Percentiles rank a stretch among this genome's conserved stretches.
Evolutionary conservation across 2,329 filamentous ascomycete genomes (phyloP).

Genomic region (Paecilomyces sp.): DNA sequence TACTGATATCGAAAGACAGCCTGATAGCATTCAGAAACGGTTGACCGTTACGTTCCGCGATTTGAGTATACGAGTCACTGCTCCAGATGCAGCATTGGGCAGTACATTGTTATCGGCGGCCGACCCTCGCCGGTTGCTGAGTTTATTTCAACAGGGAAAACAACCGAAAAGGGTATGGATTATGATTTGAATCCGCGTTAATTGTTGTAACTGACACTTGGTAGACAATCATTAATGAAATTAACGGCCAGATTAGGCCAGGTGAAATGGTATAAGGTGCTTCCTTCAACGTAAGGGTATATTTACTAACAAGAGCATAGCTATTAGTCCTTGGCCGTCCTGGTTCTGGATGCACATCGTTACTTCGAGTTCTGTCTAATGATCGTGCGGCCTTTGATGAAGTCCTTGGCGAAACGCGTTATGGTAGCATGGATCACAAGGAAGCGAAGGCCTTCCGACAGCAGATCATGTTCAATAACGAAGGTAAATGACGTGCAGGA

Average conservation of each 20-base stretch:
- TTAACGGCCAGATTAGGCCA: conserved; percentile 34
- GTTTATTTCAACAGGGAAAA: conserved; percentile 11
- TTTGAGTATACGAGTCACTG: conserved; percentile 26
- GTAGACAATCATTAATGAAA: conserved; percentile 33
- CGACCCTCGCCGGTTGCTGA: conserved; percentile 21
- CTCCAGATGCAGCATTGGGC: conserved; percentile 28
- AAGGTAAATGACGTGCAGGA: conserved; percentile 27
- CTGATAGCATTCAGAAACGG: conserved; percentile 16
- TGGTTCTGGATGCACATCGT: conserved; percentile 62
- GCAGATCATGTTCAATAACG: conserved; percentile 62
- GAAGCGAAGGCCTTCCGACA: conserved; percentile 36
- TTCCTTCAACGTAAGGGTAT: not conserved
- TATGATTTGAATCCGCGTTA: not conserved
- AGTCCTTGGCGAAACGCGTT: conserved; percentile 46
- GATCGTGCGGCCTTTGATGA: conserved; percentile 52
- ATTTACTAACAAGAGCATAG: conserved; percentile 21
- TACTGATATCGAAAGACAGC: not conserved
- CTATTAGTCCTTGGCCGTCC: conserved; percentile 61
- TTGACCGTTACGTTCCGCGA: conserved; percentile 29
- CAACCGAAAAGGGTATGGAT: conserved; percentile 21
- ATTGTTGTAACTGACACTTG: not conserved
- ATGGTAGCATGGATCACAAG: conserved; percentile 47
- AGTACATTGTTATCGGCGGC: conserved; percentile 25
- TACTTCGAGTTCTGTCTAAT: conserved; percentile 63
- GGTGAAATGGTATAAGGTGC: conserved; percentile 34